Percentiles rank a stretch among this genome's conserved stretches.
phyloP scores from a whole-genome alignment of 2,329 filamentous ascomycete species.

The Aspergillus eucalypticola region DNA sequence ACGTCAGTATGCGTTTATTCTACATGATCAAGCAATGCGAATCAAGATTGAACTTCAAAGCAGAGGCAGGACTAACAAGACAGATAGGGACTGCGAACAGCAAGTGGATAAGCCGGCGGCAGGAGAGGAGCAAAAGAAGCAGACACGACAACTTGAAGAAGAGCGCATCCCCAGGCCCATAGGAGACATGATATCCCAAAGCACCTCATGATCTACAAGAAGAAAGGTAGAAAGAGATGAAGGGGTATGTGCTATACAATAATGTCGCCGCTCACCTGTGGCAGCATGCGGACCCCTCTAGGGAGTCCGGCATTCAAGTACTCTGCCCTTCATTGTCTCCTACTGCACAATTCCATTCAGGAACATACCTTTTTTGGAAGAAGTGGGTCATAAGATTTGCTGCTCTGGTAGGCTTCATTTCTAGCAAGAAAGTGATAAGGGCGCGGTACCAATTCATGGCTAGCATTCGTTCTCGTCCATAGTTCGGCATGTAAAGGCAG shows the following conservation, averaged over 20 bases:
- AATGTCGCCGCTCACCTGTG: neutral
- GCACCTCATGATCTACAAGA: neutral
- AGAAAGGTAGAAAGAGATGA: neutral
- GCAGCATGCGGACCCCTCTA: neutral
- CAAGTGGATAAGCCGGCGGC: conserved; percentile 44
- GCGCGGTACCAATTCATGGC: neutral
- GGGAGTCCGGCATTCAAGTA: neutral
- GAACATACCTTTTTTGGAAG: neutral
- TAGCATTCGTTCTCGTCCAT: neutral
- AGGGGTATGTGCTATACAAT: neutral
- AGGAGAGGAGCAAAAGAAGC: conserved; percentile 13
- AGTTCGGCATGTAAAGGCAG: neutral
- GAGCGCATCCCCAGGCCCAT: conserved; percentile 4
- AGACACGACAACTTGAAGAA: conserved; percentile 16
- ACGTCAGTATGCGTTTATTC: neutral
- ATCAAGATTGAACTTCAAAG: neutral
- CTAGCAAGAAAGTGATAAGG: neutral
- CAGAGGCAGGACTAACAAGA: conserved; percentile 25
- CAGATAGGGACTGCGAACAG: conserved; percentile 43
- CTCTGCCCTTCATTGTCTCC: neutral
- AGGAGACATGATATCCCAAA: neutral
- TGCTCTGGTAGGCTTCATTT: neutral
- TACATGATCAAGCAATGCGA: neutral
- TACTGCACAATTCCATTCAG: neutral
- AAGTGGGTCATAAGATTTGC: neutral